Conservation (phyloP, 1,139 yeast genomes). For the Eremothecium cymbalariae region DNA sequence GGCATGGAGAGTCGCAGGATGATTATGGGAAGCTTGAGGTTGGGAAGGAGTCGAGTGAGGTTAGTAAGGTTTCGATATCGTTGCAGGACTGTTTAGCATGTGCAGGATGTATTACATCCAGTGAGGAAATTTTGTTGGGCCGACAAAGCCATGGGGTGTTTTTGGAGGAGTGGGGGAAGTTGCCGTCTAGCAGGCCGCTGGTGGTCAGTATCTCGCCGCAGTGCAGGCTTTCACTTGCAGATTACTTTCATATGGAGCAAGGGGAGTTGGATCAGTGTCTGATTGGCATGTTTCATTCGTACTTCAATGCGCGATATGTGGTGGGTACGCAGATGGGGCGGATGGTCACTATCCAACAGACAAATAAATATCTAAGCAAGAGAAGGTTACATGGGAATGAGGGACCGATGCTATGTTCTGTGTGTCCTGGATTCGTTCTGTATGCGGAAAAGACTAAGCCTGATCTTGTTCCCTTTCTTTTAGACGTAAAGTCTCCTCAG, state of each 20-base stretch:
- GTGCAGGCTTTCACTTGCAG: constrained; percentile 71
- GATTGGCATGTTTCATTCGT: constrained; percentile 46
- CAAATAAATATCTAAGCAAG: constrained; percentile 43
- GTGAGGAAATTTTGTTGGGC: constrained; percentile 86
- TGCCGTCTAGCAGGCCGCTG: constrained; percentile 36
- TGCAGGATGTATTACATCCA: constrained; percentile 94
- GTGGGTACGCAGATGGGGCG: constrained; percentile 86
- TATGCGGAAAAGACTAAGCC: constrained; percentile 96
- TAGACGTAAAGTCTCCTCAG: constrained; percentile 79
- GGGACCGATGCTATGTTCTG: constrained; percentile 42
- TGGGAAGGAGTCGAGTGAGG: constrained; percentile 44
- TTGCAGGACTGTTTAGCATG: constrained; percentile 93
- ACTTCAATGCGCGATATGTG: constrained; percentile 62
- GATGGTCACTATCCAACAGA: constrained; percentile 54
- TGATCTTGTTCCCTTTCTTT: constrained; percentile 54
- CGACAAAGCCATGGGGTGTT: constrained; percentile 83
- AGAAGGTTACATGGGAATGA: constrained; percentile 20
- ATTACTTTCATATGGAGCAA: constrained; percentile 50
- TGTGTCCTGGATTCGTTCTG: constrained; percentile 96
- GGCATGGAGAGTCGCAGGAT: constrained; percentile 59
- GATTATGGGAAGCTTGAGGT: constrained; percentile 67
- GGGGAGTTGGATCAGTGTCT: constrained; percentile 55
- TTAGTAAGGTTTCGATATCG: constrained; percentile 81
- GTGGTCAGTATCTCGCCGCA: constrained; percentile 85
- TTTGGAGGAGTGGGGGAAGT: constrained; percentile 45